These are phyloP conservation scores for Intubia oerlemansii DNA, from an alignment of 2,329 filamentous ascomycete genomes.

Conservation along the genomic window DNA sequence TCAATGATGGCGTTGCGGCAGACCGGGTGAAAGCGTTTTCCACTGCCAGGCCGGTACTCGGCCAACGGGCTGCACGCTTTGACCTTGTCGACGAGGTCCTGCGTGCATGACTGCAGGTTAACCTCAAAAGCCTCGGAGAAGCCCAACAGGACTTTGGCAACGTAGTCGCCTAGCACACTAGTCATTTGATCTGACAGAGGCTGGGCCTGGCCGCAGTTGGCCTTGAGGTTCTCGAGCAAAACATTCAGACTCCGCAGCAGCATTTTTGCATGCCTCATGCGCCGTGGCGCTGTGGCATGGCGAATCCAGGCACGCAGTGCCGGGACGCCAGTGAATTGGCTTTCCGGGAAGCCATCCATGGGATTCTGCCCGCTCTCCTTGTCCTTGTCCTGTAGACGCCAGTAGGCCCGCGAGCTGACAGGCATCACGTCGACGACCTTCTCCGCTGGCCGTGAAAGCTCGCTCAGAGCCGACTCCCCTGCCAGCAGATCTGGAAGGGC, in stretches of 20 bases:
- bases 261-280: conserved; percentile 1
- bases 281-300: conserved; percentile 1
- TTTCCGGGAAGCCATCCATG: conserved; percentile 1
- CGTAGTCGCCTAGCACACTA: not conserved
- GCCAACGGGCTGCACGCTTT: conserved; percentile 3
- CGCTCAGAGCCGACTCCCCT: no score
- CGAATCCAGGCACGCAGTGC: conserved; percentile 4
- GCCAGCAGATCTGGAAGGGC: no score
- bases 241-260: conserved; percentile 3
- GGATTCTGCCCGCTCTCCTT: not conserved
- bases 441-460: no score
- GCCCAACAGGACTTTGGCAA: not conserved
- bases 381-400: not conserved
- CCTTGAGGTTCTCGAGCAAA: conserved; percentile 1
- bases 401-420: conserved; percentile 3
- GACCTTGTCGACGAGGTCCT: not conserved
- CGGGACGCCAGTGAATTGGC: conserved; percentile 2
- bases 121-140: not conserved
- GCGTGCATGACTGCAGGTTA: not conserved
- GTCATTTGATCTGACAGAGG: no score
- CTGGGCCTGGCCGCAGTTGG: not conserved
- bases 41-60: not conserved
- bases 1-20: not conserved
- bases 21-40: not conserved
- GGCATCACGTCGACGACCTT: conserved; percentile 2